Evolutionary conservation across 257 asterid genomes (phyloP).

Genomic region (Fraxinus americana): DNA sequence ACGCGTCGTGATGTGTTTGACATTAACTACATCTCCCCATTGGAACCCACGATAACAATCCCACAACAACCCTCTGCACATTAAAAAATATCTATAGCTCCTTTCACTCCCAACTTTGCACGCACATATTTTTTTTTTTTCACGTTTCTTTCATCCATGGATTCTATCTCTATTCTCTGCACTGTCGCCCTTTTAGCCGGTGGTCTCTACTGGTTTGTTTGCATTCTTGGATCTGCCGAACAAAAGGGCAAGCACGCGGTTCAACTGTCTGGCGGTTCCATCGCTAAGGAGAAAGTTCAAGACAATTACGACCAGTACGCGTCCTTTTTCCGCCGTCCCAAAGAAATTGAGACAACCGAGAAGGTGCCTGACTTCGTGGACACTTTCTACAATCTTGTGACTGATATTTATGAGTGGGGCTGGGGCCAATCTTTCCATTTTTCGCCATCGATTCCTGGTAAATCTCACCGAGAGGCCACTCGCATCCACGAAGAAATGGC

Average conservation of each 20-base stretch:
- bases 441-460: constrained; percentile 64
- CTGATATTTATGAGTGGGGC: constrained; percentile 87
- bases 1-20: too few relatives aligned
- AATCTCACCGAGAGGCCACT: constrained; percentile 74
- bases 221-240: constrained; percentile 71
- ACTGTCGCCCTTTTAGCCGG: constrained; percentile 62
- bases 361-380: constrained; percentile 80
- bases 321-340: constrained; percentile 78
- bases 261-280: constrained; percentile 75
- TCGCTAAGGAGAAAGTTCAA: constrained; percentile 58
- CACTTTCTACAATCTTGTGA: constrained; percentile 80
- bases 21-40: too few relatives aligned
- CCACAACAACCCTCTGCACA: not conserved
- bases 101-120: constrained; percentile 9
- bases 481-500: constrained; percentile 80
- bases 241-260: constrained; percentile 68
- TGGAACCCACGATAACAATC: not conserved
- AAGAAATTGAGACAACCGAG: constrained; percentile 58
- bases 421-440: constrained; percentile 90
- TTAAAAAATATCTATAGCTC: constrained; percentile 20
- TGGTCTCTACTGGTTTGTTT: constrained; percentile 71
- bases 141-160: constrained; percentile 36
- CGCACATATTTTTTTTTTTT: not conserved
- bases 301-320: constrained; percentile 69
- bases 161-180: constrained; percentile 52